Percentiles rank a stretch among this genome's conserved stretches.
Conservation (phyloP, 768 basidiomycete genomes). For the Pisolithus albus region DNA sequence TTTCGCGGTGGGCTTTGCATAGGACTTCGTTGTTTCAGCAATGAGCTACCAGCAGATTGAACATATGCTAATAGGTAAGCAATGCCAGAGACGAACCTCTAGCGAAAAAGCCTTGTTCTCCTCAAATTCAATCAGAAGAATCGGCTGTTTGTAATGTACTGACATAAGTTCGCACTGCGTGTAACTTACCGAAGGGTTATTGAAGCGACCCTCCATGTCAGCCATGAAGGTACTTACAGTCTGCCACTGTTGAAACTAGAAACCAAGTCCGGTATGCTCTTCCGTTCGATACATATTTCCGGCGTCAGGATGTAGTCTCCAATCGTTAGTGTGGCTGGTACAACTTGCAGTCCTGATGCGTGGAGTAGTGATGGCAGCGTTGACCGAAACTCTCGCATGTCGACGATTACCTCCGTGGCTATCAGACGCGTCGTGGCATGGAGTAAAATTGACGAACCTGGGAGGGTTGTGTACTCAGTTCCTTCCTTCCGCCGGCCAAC, state of each 20-base stretch:
- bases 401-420: constrained; percentile 76
- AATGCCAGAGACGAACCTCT: constrained; percentile 46
- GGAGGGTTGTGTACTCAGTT: constrained; percentile 57
- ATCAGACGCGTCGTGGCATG: not conserved
- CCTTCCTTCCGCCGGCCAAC: constrained; percentile 78
- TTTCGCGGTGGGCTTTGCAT: constrained; percentile 54
- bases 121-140: constrained; percentile 94
- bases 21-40: constrained; percentile 55
- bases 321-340: constrained; percentile 90
- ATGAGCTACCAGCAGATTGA: constrained; percentile 38
- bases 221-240: constrained; percentile 54
- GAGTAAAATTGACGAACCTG: constrained; percentile 33
- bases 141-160: constrained; percentile 87
- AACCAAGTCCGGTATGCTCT: constrained; percentile 89
- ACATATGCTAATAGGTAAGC: not conserved
- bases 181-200: constrained; percentile 47
- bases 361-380: constrained; percentile 86
- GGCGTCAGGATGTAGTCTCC: constrained; percentile 96
- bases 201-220: not conserved
- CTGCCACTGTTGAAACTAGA: constrained; percentile 91
- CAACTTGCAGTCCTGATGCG: constrained; percentile 66
- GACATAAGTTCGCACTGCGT: constrained; percentile 98
- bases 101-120: constrained; percentile 94
- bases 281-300: constrained; percentile 93
- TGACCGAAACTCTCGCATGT: constrained; percentile 95